Conservation (phyloP, 2,329 filamentous ascomycete species). For the Epichloe gansuensis region DNA sequence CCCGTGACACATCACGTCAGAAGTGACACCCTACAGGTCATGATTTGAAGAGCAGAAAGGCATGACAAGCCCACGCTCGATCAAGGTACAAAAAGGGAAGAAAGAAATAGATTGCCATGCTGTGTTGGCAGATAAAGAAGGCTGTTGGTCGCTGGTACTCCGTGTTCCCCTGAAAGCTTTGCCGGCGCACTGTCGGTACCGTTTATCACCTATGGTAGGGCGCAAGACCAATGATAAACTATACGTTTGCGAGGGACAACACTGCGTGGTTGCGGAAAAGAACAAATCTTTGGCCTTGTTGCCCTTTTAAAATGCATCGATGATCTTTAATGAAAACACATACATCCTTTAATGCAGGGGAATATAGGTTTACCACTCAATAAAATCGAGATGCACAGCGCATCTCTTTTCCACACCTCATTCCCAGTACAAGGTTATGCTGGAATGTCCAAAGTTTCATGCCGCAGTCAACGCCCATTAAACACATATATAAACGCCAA, state of each 20-base stretch:
- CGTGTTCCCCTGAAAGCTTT: background rate
- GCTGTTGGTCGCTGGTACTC: background rate
- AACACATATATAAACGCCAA: background rate
- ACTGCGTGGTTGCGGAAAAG: no score
- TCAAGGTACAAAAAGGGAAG: background rate
- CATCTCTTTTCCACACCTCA: background rate
- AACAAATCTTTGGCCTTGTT: background rate
- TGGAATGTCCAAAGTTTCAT: background rate
- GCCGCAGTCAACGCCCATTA: background rate
- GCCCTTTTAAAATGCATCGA: background rate
- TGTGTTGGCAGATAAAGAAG: background rate
- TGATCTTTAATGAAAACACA: no score
- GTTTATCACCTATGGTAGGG: background rate
- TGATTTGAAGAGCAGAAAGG: background rate
- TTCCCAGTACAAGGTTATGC: background rate
- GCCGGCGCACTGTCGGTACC: background rate
- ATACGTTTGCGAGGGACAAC: background rate
- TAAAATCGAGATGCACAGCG: background rate
- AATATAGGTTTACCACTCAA: no score
- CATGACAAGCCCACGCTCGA: background rate
- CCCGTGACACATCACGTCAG: background rate
- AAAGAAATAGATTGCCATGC: background rate
- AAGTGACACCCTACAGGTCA: background rate
- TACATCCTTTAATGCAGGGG: no score
- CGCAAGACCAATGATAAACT: background rate